A percentile compares a stretch with the other conserved stretches of the same genome.
phyloP scores from a whole-genome alignment of 208 protist genomes.

The Porcisia deanei region DNA sequence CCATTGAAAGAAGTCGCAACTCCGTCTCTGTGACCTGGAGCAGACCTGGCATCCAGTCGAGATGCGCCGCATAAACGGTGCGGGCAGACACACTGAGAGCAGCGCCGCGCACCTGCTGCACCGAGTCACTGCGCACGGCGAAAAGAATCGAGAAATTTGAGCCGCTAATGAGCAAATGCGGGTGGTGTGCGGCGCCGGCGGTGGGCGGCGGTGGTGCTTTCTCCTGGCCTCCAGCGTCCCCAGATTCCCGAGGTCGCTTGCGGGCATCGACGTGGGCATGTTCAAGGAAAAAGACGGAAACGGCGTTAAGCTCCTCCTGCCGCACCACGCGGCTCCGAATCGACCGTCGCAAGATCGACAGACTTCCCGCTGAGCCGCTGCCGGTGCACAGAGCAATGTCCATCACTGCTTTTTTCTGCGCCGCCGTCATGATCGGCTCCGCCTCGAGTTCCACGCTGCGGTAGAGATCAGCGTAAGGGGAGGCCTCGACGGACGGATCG shows the following conservation, averaged over 20 bases:
- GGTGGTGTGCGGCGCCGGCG: not conserved
- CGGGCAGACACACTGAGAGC: conserved; percentile 47
- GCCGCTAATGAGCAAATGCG: conserved; percentile 75
- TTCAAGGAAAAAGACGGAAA: conserved; percentile 76
- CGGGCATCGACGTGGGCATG: conserved; percentile 1
- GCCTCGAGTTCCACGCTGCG: conserved; percentile 65
- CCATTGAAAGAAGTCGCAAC: conserved; percentile 54
- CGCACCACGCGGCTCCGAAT: conserved; percentile 63
- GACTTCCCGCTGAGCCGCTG: conserved; percentile 39
- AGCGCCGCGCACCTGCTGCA: conserved; percentile 74
- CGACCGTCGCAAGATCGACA: conserved; percentile 71
- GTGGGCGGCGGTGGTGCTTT: not conserved
- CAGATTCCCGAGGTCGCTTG: conserved; percentile 33
- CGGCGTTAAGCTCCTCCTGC: conserved; percentile 66
- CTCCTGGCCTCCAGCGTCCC: conserved; percentile 6
- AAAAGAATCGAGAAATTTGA: conserved; percentile 78
- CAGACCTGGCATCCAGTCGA: conserved; percentile 51
- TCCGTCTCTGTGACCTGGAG: conserved; percentile 83
- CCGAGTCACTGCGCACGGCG: conserved; percentile 56
- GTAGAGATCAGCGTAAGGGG: conserved; percentile 73
- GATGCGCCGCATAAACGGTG: conserved; percentile 60
- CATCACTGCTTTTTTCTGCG: conserved; percentile 43
- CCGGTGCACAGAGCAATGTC: conserved; percentile 74
- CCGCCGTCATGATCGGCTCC: conserved; percentile 34
- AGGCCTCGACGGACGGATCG: conserved; percentile 50